Evolutionary conservation across 176 grass and related monocot species (phyloP), one percentile per base, ranked within the genome.

Genomic region (Areca catechu): DNA sequence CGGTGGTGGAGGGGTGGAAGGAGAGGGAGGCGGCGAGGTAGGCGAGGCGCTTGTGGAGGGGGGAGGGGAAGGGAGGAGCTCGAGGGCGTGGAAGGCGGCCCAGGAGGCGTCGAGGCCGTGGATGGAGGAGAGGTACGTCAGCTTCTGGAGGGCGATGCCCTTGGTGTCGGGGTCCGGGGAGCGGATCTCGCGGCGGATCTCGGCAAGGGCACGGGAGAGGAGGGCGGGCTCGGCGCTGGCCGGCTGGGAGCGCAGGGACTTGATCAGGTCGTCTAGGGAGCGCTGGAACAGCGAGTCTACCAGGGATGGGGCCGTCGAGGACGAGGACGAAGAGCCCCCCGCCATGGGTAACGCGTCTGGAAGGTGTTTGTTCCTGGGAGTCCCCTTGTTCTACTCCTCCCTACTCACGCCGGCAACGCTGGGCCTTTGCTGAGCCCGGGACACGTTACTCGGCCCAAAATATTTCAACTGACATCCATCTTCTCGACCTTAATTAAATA

Each of bases 151-250:
- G 56, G 83, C 86, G 25, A 62, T 34, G 51, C 65, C 70, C 60
- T 90, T 96, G 53, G 86, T 90, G 7, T 76, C 71, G 10, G 77
- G 63, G 56, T 90, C 91, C 9, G 74, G 37, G 48, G 68, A 77
- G 58, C 86, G 91, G 80, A 90, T 87, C 86, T 96, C 91, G 3
- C 83, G 91, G 52, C 79, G 91, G 83, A 96, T 96, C 81, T 90
- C 91, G 22, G 87, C 74, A 64, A 91, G 68, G 17, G 83, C 77
- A 25, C 80, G 86, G 61, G 65, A 59, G 29, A 97, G 67, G 24
- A 68, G 61, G 15, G 47, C 16, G 4, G 83, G 53, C 61, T 89
- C 84, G 78, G 80, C 75, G 43, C 70, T 57, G 48, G 69, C 61
- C 17, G 76, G 56, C 28, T 80, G 76, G 34, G 86, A 65, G 50